A percentile compares a stretch with the other conserved stretches of the same genome.
Evolutionary conservation across 768 basidiomycete species (phyloP).

Genomic region (Leccinum truebloodii): DNA sequence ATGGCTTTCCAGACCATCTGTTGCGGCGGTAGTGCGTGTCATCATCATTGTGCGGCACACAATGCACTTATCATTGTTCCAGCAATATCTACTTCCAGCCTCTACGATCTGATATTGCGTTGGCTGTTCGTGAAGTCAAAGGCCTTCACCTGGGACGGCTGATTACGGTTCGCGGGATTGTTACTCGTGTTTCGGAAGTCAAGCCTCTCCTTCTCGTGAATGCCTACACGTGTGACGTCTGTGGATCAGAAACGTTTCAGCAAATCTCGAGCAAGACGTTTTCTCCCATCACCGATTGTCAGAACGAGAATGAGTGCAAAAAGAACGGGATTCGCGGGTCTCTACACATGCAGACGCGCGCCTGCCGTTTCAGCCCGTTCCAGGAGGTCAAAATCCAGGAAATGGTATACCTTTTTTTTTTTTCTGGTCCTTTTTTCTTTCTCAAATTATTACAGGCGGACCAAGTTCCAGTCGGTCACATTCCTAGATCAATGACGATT

Average conservation of each 20-base stretch:
- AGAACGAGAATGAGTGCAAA: constrained; percentile 81
- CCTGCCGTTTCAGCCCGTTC: constrained; percentile 95
- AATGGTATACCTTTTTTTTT: constrained; percentile 59
- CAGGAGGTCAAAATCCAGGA: constrained; percentile 99
- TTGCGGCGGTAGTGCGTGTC: constrained; percentile 89
- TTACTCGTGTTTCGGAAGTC: constrained; percentile 98
- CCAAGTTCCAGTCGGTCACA: constrained; percentile 99
- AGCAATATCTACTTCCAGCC: constrained; percentile 97
- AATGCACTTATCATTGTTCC: constrained; percentile 18
- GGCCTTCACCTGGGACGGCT: constrained; percentile 85
- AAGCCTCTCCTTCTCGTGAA: constrained; percentile 97
- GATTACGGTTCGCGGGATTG: constrained; percentile 96
- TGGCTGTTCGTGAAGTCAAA: constrained; percentile 92
- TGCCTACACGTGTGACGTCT: constrained; percentile 97
- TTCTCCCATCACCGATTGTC: constrained; percentile 84
- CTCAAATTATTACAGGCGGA: constrained; percentile 63
- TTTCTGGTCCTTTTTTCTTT: neutral
- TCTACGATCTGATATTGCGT: constrained; percentile 65
- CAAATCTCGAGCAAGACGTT: constrained; percentile 93
- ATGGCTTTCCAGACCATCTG: constrained; percentile 87
- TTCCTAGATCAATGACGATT: constrained; percentile 97
- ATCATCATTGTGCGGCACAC: neutral
- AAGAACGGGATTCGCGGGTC: constrained; percentile 87
- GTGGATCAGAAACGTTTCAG: constrained; percentile 98
- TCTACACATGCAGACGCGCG: constrained; percentile 97